These are phyloP conservation scores for Euptelea pleiosperma DNA, from an alignment of 164 flowering plant genomes.

Conservation along the genomic window DNA sequence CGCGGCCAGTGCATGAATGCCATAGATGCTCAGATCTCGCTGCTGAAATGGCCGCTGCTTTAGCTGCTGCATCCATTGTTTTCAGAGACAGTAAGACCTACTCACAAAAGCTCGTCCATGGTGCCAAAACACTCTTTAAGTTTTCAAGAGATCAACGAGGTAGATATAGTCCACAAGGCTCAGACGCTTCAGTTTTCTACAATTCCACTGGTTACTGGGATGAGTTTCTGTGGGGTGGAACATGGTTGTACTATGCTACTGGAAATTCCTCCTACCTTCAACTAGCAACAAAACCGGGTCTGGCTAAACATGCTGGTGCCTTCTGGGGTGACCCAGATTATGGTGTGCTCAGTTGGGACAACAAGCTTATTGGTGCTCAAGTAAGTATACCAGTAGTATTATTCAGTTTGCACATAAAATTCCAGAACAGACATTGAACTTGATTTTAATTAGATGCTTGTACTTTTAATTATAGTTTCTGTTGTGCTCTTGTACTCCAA, in stretches of 20 bases:
- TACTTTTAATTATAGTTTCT: too few species aligned
- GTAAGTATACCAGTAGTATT: slow-evolving; percentile 34
- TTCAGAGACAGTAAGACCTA: slow-evolving; percentile 92
- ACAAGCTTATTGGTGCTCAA: slow-evolving; percentile 95
- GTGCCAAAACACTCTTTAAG: slow-evolving; percentile 71
- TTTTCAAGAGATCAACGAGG: slow-evolving; percentile 80
- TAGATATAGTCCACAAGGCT: slow-evolving; percentile 62
- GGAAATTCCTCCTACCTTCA: slow-evolving; percentile 76
- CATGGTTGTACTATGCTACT: slow-evolving; percentile 96
- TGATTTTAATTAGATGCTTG: too few species aligned
- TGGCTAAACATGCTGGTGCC: slow-evolving; percentile 96
- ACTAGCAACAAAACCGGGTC: slow-evolving; percentile 62
- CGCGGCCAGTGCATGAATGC: slow-evolving; percentile 61
- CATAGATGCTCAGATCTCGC: slow-evolving; percentile 85
- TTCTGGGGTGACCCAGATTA: slow-evolving; percentile 93
- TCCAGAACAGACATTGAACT: too few species aligned
- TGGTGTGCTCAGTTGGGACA: slow-evolving; percentile 96
- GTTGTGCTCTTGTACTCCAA: too few species aligned
- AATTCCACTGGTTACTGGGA: slow-evolving; percentile 90
- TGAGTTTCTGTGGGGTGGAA: slow-evolving; percentile 91
- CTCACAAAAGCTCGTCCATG: slow-evolving; percentile 92
- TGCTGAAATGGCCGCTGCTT: slow-evolving; percentile 96
- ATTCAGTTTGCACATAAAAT: neutral
- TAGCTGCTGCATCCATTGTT: slow-evolving; percentile 95
- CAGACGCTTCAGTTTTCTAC: slow-evolving; percentile 65